Evolutionary conservation across 2,329 filamentous ascomycete genomes (phyloP).

Genomic region (Aspergillus pseudoterreus): DNA sequence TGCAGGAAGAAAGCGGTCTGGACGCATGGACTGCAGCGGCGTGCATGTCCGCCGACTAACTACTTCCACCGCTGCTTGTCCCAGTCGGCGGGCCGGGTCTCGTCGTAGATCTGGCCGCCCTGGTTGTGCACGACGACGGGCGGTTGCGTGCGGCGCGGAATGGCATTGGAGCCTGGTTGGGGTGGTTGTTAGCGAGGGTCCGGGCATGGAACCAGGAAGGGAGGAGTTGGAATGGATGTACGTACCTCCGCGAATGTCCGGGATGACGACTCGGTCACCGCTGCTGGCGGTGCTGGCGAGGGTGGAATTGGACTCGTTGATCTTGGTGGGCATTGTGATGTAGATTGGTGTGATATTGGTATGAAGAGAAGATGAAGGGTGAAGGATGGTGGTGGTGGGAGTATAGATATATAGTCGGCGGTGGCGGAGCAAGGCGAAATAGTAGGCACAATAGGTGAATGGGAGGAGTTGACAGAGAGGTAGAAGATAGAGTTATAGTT

Average conservation of each 20-base stretch:
- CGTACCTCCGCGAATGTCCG: slow-evolving; percentile 29
- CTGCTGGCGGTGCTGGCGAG: slow-evolving; percentile 29
- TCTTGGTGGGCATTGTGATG: slow-evolving; percentile 29
- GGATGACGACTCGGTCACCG: slow-evolving; percentile 25
- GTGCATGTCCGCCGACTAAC: not conserved
- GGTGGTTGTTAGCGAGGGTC: not conserved
- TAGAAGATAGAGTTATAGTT: not conserved
- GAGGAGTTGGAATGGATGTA: slow-evolving; percentile 1
- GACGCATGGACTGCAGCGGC: not conserved
- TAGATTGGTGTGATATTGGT: too few relatives aligned
- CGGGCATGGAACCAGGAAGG: not conserved
- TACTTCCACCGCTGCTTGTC: slow-evolving; percentile 39
- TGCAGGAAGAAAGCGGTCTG: slow-evolving; percentile 2
- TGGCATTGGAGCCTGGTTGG: slow-evolving; percentile 26
- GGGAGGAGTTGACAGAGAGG: not conserved
- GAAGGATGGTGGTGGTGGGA: not conserved
- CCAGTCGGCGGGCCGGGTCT: slow-evolving; percentile 35
- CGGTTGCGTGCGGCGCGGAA: slow-evolving; percentile 27
- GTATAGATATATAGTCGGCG: slow-evolving; percentile 1
- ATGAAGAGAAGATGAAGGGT: slow-evolving; percentile 1
- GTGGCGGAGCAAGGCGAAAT: slow-evolving; percentile 18
- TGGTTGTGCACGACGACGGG: slow-evolving; percentile 34
- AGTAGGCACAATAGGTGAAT: slow-evolving; percentile 4
- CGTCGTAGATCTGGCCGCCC: slow-evolving; percentile 34
- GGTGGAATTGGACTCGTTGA: slow-evolving; percentile 35